Conservation (phyloP, 2,329 filamentous ascomycete species). For the Colletotrichum phormii region DNA sequence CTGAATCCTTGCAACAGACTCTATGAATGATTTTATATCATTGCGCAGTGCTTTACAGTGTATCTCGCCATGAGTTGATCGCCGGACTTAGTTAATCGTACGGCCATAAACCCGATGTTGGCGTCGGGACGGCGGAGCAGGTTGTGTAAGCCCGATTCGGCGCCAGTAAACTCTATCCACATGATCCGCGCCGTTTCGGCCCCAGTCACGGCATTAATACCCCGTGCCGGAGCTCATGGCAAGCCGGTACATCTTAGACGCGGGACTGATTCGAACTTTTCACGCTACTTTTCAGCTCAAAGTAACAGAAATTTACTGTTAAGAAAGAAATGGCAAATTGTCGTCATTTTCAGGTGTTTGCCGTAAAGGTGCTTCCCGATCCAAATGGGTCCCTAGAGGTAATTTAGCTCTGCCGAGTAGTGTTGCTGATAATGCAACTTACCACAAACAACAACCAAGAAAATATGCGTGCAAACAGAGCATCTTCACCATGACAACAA, state of each 20-base stretch:
- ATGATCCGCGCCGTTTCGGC: background rate
- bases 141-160: background rate
- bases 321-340: background rate
- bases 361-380: background rate
- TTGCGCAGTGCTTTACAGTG: too few relatives aligned
- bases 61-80: too few relatives aligned
- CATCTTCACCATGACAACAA: constrained; percentile 12
- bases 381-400: background rate
- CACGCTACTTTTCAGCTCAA: background rate
- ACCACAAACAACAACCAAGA: background rate
- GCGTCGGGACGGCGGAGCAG: background rate
- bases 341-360: background rate
- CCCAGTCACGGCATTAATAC: background rate
- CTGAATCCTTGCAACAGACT: background rate
- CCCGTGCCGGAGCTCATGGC: background rate
- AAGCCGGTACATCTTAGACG: background rate
- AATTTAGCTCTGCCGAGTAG: background rate
- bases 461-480: constrained; percentile 1
- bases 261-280: background rate
- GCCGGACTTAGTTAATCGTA: background rate
- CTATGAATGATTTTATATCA: background rate
- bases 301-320: background rate
- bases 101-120: background rate
- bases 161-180: background rate
- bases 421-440: background rate